Percentiles rank a stretch among this genome's conserved stretches.
phyloP scores from a whole-genome alignment of 2,329 filamentous ascomycete species.

The Fusarium bactridioides region DNA sequence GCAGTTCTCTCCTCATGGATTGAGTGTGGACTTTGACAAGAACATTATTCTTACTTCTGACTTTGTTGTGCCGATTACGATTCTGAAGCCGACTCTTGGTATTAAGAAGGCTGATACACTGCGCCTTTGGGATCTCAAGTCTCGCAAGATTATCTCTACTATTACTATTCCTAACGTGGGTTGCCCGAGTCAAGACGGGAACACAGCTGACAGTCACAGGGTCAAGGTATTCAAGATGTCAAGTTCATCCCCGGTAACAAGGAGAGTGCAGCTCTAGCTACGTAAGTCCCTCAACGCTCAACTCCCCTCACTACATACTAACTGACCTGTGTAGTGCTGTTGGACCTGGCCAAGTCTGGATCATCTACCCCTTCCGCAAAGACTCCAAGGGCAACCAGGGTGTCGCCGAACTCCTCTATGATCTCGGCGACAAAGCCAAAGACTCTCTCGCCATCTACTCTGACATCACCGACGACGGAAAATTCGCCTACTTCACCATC shows the following conservation, averaged over 20 bases:
- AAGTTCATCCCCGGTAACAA: conserved; percentile 70
- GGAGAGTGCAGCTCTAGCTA: conserved; percentile 66
- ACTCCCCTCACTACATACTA: neutral
- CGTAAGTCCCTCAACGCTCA: conserved; percentile 40
- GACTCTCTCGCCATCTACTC: conserved; percentile 67
- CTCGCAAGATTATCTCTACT: conserved; percentile 64
- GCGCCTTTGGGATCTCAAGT: conserved; percentile 64
- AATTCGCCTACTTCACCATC: conserved; percentile 66
- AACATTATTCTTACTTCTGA: conserved; percentile 68
- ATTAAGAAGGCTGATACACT: conserved; percentile 65
- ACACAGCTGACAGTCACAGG: conserved; percentile 40
- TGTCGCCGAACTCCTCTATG: conserved; percentile 64
- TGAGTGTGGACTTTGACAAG: conserved; percentile 64
- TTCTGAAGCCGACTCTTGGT: conserved; percentile 65
- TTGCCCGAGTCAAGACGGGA: accelerated
- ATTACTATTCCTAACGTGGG: conserved; percentile 65
- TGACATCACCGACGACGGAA: conserved; percentile 66
- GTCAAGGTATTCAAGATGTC: conserved; percentile 68
- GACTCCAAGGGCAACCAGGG: conserved; percentile 64
- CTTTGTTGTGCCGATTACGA: conserved; percentile 68
- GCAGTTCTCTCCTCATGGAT: conserved; percentile 69
- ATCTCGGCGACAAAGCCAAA: conserved; percentile 64
- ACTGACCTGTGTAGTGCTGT: conserved; percentile 52
- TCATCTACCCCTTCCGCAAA: conserved; percentile 69
- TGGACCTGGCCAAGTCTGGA: conserved; percentile 67